Percentiles rank a stretch among this genome's conserved stretches.
These are phyloP conservation scores for Diplodia sapinea DNA, from an alignment of 2,329 filamentous ascomycete species.

Conservation along the genomic window DNA sequence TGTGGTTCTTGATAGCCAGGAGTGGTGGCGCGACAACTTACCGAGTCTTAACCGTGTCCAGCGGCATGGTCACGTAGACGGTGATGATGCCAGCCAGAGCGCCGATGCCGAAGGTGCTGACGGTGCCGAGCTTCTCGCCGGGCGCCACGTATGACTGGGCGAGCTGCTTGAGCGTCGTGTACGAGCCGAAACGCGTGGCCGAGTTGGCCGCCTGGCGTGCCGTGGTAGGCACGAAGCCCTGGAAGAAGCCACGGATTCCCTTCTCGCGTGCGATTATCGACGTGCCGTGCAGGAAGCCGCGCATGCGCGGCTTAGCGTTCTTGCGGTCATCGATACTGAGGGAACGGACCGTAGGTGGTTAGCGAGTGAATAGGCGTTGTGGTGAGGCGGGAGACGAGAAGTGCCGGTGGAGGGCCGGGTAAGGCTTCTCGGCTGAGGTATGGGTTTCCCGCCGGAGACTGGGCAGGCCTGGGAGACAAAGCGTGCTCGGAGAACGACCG, in stretches of 20 bases:
- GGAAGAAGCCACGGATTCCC: constrained; percentile 91
- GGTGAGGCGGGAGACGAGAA: background rate
- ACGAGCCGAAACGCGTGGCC: constrained; percentile 87
- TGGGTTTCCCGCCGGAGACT: background rate
- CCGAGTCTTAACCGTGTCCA: constrained; percentile 92
- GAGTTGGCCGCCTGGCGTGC: constrained; percentile 94
- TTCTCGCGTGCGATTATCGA: constrained; percentile 86
- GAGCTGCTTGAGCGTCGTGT: constrained; percentile 87
- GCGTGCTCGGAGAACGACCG: background rate
- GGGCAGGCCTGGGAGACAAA: background rate
- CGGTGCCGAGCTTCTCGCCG: constrained; percentile 88
- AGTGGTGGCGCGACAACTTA: background rate
- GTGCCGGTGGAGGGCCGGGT: background rate
- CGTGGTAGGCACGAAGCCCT: constrained; percentile 94
- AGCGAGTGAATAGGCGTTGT: background rate
- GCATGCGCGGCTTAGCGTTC: constrained; percentile 79
- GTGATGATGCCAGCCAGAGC: constrained; percentile 89
- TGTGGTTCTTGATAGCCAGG: background rate
- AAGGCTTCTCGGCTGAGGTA: background rate
- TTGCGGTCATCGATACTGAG: constrained; percentile 91
- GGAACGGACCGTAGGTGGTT: constrained; percentile 1
- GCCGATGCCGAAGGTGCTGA: constrained; percentile 89
- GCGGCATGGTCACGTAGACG: constrained; percentile 71
- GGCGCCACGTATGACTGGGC: constrained; percentile 91
- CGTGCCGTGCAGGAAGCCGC: constrained; percentile 89